Percentiles rank a stretch among this genome's conserved stretches.
Evolutionary conservation across 2,329 filamentous ascomycete species (phyloP).

Genomic region (Fusarium penzigii): DNA sequence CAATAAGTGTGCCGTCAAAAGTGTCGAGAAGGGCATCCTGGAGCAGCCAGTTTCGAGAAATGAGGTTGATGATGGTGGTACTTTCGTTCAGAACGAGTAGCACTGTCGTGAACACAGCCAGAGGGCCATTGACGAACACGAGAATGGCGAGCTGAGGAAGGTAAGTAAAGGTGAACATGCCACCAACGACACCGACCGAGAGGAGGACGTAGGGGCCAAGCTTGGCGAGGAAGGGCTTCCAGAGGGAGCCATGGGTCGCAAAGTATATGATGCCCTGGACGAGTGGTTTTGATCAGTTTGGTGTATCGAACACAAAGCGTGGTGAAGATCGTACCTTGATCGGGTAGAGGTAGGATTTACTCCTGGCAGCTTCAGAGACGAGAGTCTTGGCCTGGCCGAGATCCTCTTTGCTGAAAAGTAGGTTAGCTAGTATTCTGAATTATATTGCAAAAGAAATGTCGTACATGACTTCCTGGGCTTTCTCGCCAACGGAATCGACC

Average conservation of each 20-base stretch:
- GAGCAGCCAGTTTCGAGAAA: conserved; percentile 72
- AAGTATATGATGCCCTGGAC: conserved; percentile 62
- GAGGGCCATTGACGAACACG: conserved; percentile 80
- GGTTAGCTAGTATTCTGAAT: conserved; percentile 12
- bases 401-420: conserved; percentile 61
- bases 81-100: conserved; percentile 67
- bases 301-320: not conserved
- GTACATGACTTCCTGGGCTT: conserved; percentile 53
- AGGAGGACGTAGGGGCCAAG: conserved; percentile 66
- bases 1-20: conserved; percentile 73
- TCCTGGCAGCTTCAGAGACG: conserved; percentile 69
- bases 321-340: conserved; percentile 56
- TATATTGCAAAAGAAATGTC: not conserved
- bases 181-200: conserved; percentile 68
- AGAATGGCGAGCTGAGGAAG: conserved; percentile 80
- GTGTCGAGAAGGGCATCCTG: conserved; percentile 84
- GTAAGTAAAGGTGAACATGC: conserved; percentile 90
- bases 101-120: conserved; percentile 72
- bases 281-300: conserved; percentile 9
- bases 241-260: conserved; percentile 53
- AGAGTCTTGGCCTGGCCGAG: conserved; percentile 65
- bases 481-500: conserved; percentile 42
- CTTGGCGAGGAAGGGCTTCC: conserved; percentile 59
- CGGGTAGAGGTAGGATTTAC: conserved; percentile 83
- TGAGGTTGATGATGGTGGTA: conserved; percentile 56